Base-by-base conservation (phyloP, 2,329 filamentous ascomycete genomes). In the Fusarium staphyleae region DNA sequence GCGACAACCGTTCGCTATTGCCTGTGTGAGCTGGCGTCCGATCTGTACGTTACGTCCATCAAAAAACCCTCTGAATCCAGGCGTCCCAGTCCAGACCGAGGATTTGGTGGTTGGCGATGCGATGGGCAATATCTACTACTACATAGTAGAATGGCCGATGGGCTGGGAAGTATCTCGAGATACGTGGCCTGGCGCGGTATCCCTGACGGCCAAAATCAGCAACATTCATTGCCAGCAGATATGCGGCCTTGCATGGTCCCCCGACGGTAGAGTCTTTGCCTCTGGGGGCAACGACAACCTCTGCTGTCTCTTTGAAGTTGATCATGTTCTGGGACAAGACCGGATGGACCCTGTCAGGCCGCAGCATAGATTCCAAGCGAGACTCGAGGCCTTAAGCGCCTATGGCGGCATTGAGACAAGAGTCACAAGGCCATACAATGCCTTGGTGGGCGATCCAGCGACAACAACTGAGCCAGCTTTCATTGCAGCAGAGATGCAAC, bases 201-300 rank as follows among this genome's bases (percentile, higher is more conserved):
- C 84, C 2, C 78, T 97, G 18, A 77, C 96, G 44, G 87, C 89
- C 16, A 87, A 87, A 60, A 87, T 98, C 64, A 81, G 81, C 26
- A 63, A 63, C 55, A 85, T 91, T 7, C 93, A 98, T 70, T 85
- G 81, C 2, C 92, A 97, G 73, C 93, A 98, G 69, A 88, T 99
- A 48, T 99, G 95, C 67, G 93, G 93, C 1, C 78, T 99, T n/a
- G 84, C 90, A 3, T 98, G 93, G 91, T 93, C 91, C 3, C 77
- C 79, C 3, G 85, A 90, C 66, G 91, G 91, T 3, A 80, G 81
- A 3, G 81, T 87, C 29, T 93, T 99, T 70, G 91, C 91, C 12
- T 92, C 90, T 4, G 93, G 95, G 6, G 91, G 90, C 18, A 98
- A 99, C 69, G 95, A 99, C 76, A 97, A 98, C 68, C 74, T 86